Conservation (phyloP, 768 basidiomycete species). For the Trametes maxima region DNA sequence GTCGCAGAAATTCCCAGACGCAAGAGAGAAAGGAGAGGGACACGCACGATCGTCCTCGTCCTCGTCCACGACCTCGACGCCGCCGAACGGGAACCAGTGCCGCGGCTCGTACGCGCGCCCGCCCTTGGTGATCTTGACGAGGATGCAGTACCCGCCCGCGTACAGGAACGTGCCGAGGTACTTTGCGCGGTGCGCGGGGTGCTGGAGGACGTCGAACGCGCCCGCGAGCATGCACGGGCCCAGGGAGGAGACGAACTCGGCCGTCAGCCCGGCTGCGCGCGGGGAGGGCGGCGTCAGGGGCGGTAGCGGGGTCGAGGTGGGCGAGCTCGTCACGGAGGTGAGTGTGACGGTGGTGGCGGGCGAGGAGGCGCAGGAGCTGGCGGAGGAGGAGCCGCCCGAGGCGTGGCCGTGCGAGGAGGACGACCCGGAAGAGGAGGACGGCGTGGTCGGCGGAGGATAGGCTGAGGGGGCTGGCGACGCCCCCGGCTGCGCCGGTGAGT, state of each 20-base stretch:
- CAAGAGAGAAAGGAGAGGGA: background rate
- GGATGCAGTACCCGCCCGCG: conserved; percentile 77
- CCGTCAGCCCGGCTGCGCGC: conserved; percentile 38
- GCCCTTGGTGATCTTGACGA: conserved; percentile 84
- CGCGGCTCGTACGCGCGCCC: conserved; percentile 78
- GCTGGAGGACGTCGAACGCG: conserved; percentile 85
- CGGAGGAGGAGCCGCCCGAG: background rate
- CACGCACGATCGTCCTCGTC: conserved; percentile 75
- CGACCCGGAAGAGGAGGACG: conserved; percentile 16
- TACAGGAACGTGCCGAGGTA: conserved; percentile 93
- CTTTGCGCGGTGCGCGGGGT: conserved; percentile 52
- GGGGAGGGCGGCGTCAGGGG: background rate
- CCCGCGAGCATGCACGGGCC: conserved; percentile 82
- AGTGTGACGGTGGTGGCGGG: background rate
- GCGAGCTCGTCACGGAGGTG: background rate
- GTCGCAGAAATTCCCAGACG: background rate
- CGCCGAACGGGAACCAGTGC: conserved; percentile 83
- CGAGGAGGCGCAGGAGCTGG: conserved; percentile 6
- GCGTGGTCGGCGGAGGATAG: conserved; percentile 6
- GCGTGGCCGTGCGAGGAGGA: conserved; percentile 21
- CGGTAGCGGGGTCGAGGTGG: background rate
- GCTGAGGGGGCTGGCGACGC: background rate
- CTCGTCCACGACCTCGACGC: conserved; percentile 70
- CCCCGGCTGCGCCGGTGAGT: background rate
- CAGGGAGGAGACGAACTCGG: conserved; percentile 70